Base-by-base conservation (phyloP, 306 rosid species). In the Trifolium repens region DNA sequence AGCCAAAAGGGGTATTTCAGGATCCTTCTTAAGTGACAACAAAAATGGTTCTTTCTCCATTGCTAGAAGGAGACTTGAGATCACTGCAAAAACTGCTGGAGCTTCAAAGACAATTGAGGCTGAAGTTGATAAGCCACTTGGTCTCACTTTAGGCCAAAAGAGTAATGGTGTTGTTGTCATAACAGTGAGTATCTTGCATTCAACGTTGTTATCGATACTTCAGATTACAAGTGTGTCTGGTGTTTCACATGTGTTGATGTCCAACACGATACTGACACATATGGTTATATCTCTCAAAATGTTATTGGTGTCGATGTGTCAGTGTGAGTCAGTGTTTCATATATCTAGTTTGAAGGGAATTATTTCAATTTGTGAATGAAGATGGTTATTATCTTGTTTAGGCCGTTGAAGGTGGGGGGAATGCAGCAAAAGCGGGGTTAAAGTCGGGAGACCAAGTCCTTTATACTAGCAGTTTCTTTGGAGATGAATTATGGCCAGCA, bases 401-500 rank as follows among this genome's bases (percentile, higher is more conserved):
- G 99, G 99, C 89, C 14, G 93, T 94, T 44, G 98, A 94, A 0
- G 96, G 92, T 58, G 98, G 99, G 69, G 99, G 99, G 26, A 94
- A 94, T 87, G 99, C 99, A 42, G 96, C 99, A 54, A 90, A 43
- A 87, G 89, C 99, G 77, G 99, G 99, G 77, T 80, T 94, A 14
- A 92, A 92, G 78, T 19, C 85, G 59, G 99, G 98, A 59, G 99
- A 94, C 43, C 99, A 94, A 74, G 99, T 94, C 5, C 81, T 94
- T 11, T 94, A 94, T 75, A 94, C 98, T 6, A 94, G 99, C 85
- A 92, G 99, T 83, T 92, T 94, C 90, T 94, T 94, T 76, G 99
- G 99, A 39, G 99, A 94, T 87, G 99, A 94, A 79, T 83, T 94
- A 52, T 94, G 99, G 99, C 99, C 99, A 2, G 99, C 99, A 0